phyloP scores from a whole-genome alignment of 192 early-diverging fungal species.

The Chytriomyces sp. region DNA sequence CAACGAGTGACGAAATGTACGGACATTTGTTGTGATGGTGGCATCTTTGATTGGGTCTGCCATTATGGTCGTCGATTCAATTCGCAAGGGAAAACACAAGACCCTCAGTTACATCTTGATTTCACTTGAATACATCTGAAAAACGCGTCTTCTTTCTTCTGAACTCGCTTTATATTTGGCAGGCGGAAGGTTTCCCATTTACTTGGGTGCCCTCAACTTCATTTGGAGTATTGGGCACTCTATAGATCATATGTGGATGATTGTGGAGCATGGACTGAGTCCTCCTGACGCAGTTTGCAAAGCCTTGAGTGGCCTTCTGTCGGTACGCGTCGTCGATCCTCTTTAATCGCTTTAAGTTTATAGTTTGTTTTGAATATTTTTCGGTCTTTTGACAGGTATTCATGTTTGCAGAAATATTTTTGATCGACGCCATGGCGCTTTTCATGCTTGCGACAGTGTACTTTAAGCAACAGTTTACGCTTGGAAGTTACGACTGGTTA shows the following conservation, averaged over 20 bases:
- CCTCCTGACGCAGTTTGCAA: neutral
- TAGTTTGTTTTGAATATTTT: neutral
- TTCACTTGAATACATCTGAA: too few species aligned
- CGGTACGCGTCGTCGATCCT: neutral
- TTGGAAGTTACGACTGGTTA: neutral
- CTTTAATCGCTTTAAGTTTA: too few species aligned
- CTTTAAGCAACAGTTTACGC: neutral
- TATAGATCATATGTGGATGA: neutral
- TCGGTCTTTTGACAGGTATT: neutral
- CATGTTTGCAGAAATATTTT: conserved; percentile 7
- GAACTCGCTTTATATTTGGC: too few species aligned
- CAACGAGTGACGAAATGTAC: too few species aligned
- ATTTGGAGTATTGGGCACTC: neutral
- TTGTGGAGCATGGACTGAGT: neutral
- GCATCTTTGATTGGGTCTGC: too few species aligned
- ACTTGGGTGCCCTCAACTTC: neutral
- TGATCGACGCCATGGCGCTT: neutral
- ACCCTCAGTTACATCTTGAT: too few species aligned
- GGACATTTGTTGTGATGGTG: too few species aligned
- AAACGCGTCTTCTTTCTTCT: too few species aligned
- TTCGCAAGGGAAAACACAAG: too few species aligned
- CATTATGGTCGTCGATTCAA: too few species aligned
- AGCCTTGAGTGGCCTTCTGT: neutral
- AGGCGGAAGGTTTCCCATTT: neutral
- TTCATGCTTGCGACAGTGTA: conserved; percentile 6